Evolutionary conservation across 345 rosid genomes (phyloP).

Genomic region (Anacardium occidentale): DNA sequence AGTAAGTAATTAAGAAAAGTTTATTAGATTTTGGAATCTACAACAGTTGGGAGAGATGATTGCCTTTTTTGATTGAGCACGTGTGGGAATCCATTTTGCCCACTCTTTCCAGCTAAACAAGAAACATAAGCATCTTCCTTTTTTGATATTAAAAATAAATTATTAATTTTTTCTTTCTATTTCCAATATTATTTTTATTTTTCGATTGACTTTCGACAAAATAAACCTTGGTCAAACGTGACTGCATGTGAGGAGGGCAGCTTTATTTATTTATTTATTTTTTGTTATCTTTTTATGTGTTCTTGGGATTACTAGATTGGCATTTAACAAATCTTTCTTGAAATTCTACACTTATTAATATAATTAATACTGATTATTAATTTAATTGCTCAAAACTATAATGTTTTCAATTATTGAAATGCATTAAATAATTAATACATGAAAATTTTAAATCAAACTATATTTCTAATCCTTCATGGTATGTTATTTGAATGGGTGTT

Average conservation of each 20-base stretch:
- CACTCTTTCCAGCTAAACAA: constrained; percentile 38
- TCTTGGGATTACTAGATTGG: background rate
- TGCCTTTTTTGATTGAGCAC: constrained; percentile 34
- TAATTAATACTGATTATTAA: too few species aligned
- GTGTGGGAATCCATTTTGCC: constrained; percentile 42
- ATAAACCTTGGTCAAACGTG: background rate
- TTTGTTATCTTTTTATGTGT: background rate
- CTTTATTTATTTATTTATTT: background rate
- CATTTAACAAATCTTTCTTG: too few species aligned
- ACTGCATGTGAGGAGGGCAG: background rate
- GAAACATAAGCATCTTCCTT: constrained; percentile 25
- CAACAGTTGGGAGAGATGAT: constrained; percentile 40
- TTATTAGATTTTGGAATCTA: constrained; percentile 34
- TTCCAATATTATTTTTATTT: background rate
- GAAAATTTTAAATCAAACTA: too few species aligned
- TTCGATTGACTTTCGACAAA: background rate
- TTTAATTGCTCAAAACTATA: too few species aligned
- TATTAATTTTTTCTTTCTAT: too few species aligned
- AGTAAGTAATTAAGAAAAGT: constrained; percentile 4
- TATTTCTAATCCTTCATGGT: too few species aligned
- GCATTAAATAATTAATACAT: too few species aligned
- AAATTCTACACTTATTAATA: too few species aligned
- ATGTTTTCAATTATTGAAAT: too few species aligned
- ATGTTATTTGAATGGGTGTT: too few species aligned
- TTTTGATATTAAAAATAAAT: background rate